phyloP scores from a whole-genome alignment of 2,329 filamentous ascomycete genomes.

The Polytolypa hystricis region DNA sequence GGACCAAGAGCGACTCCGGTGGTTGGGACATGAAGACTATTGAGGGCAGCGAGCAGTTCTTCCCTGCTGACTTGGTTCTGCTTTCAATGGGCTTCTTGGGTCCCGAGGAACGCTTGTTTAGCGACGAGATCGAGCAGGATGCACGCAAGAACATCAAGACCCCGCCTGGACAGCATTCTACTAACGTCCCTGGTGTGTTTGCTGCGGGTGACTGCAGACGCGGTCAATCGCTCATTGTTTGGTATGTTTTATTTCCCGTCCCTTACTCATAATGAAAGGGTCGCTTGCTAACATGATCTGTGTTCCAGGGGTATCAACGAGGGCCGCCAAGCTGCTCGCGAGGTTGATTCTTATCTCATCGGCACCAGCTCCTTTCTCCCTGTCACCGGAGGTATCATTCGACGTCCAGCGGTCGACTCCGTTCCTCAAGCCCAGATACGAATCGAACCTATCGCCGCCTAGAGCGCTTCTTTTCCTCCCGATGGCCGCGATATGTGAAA shows the following conservation, averaged over 20 bases:
- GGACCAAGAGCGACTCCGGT: conserved; percentile 78
- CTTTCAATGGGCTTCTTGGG: conserved; percentile 97
- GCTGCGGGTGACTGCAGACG: conserved; percentile 91
- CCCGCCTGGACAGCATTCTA: conserved; percentile 71
- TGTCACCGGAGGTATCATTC: conserved; percentile 85
- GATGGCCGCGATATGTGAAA: too few species aligned
- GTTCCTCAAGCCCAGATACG: conserved; percentile 21
- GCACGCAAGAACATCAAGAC: conserved; percentile 95
- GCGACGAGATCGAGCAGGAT: conserved; percentile 83
- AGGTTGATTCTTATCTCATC: conserved; percentile 81
- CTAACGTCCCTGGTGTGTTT: conserved; percentile 80
- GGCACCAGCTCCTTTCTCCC: conserved; percentile 64
- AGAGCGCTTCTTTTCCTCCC: too few species aligned
- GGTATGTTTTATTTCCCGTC: conserved; percentile 59
- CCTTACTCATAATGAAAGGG: not conserved
- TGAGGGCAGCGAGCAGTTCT: conserved; percentile 87
- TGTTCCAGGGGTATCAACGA: conserved; percentile 78
- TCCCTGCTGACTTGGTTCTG: conserved; percentile 87
- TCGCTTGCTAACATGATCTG: conserved; percentile 8
- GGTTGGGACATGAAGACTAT: conserved; percentile 99
- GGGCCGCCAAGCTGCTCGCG: conserved; percentile 81
- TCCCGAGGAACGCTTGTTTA: conserved; percentile 77
- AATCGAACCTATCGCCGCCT: conserved; percentile 22
- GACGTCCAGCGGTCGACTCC: conserved; percentile 51
- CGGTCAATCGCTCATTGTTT: conserved; percentile 91